A percentile compares a stretch with the other conserved stretches of the same genome.
Evolutionary conservation across 2,329 filamentous ascomycete species (phyloP).

Genomic region (Xylaria sp.): DNA sequence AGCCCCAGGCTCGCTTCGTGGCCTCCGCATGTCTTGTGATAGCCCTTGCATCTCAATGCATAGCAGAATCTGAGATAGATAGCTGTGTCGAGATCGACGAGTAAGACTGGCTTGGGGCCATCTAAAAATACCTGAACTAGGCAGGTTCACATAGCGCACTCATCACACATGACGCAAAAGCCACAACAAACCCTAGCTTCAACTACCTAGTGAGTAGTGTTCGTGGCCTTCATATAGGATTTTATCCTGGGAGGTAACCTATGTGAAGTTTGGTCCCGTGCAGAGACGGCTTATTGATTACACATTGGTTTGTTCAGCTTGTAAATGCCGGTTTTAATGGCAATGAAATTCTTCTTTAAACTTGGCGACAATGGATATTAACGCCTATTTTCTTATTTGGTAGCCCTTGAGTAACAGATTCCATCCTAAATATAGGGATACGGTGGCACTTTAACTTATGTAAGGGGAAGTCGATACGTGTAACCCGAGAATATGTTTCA

Average conservation of each 20-base stretch:
- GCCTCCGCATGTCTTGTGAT: neutral
- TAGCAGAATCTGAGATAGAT: neutral
- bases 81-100: neutral
- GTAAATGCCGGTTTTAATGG: too few species aligned
- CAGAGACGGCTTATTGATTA: neutral
- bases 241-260: neutral
- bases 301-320: neutral
- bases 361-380: too few species aligned
- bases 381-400: too few species aligned
- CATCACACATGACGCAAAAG: neutral
- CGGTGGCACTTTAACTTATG: too few species aligned
- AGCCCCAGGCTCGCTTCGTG: neutral
- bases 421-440: too few species aligned
- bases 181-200: neutral
- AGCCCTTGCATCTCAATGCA: neutral
- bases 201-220: neutral
- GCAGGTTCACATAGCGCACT: neutral
- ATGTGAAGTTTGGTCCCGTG: neutral
- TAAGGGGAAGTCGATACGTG: too few species aligned
- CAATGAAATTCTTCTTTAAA: too few species aligned
- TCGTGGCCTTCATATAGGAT: too few species aligned
- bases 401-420: too few species aligned
- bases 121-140: neutral
- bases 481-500: too few species aligned
- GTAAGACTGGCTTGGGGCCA: neutral